Percentiles rank a stretch among this genome's conserved stretches.
Evolutionary conservation across 768 basidiomycete species (phyloP).

Genomic region (Lactarius pseudohatsudake): DNA sequence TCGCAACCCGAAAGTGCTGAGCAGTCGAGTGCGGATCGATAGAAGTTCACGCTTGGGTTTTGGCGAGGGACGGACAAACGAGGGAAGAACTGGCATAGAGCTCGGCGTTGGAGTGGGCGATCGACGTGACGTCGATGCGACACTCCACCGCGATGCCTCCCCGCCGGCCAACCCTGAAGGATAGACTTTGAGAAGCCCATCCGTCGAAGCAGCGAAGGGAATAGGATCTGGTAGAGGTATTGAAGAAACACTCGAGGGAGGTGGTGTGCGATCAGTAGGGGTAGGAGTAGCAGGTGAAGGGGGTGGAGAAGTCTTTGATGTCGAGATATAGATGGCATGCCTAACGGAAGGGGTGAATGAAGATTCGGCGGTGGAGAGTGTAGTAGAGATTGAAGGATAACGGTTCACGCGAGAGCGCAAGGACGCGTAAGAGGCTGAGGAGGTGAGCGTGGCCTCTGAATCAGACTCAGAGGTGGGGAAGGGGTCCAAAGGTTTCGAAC

Average conservation of each 20-base stretch:
- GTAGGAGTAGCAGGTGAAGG: conserved; percentile 26
- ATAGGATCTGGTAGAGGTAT: conserved; percentile 2
- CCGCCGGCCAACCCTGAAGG: conserved; percentile 22
- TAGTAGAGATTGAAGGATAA: conserved; percentile 30
- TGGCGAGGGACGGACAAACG: not conserved
- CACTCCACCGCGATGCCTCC: conserved; percentile 28
- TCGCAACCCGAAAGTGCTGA: conserved; percentile 27
- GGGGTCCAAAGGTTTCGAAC: conserved; percentile 23
- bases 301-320: conserved; percentile 14
- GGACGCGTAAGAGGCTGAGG: conserved; percentile 30
- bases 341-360: conserved; percentile 15
- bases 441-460: conserved; percentile 24
- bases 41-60: conserved; percentile 18
- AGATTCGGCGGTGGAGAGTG: conserved; percentile 26
- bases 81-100: conserved; percentile 20
- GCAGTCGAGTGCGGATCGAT: conserved; percentile 28
- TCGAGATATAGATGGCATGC: conserved; percentile 22
- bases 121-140: conserved; percentile 26
- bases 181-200: conserved; percentile 23
- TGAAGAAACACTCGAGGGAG: not conserved
- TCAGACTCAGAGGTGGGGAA: conserved; percentile 14
- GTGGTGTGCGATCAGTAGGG: conserved; percentile 4
- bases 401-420: conserved; percentile 27
- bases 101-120: conserved; percentile 23
- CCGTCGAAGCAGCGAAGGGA: conserved; percentile 6